Percentiles rank a stretch among this genome's conserved stretches.
These are phyloP conservation scores for Venturia asperata DNA, from an alignment of 2,329 filamentous ascomycete species.

Conservation along the genomic window DNA sequence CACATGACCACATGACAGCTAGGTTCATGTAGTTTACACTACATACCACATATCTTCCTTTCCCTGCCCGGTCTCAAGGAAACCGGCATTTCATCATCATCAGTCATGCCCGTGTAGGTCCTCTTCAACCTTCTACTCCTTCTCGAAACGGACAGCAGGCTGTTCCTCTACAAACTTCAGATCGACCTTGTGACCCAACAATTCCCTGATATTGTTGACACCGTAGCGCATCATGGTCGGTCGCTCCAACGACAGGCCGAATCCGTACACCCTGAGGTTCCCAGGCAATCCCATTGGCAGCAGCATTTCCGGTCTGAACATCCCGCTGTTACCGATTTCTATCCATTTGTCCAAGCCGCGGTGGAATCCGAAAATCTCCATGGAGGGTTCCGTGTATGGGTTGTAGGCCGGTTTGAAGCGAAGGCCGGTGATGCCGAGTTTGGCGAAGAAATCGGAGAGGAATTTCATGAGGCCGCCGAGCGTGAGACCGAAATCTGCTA, in stretches of 20 bases:
- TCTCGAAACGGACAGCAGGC: slow-evolving; percentile 82
- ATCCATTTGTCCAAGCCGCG: slow-evolving; percentile 82
- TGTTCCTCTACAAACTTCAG: slow-evolving; percentile 87
- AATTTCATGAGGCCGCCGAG: slow-evolving; percentile 89
- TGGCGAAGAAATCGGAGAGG: slow-evolving; percentile 91
- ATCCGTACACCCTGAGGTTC: slow-evolving; percentile 89
- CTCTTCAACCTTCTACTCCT: slow-evolving; percentile 48
- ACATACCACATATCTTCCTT: not conserved
- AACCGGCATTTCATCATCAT: not conserved
- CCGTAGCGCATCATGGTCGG: slow-evolving; percentile 95
- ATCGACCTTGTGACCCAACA: slow-evolving; percentile 93
- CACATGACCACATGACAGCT: not conserved
- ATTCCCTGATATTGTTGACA: slow-evolving; percentile 70
- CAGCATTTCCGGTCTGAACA: slow-evolving; percentile 98
- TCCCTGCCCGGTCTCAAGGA: not conserved
- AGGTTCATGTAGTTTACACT: not conserved
- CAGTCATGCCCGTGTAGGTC: not conserved
- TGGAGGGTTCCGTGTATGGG: slow-evolving; percentile 88
- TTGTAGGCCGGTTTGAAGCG: slow-evolving; percentile 98
- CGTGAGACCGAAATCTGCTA: slow-evolving; percentile 90
- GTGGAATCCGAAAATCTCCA: slow-evolving; percentile 98
- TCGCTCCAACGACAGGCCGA: slow-evolving; percentile 82
- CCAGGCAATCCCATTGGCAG: slow-evolving; percentile 89
- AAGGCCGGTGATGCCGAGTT: slow-evolving; percentile 83
- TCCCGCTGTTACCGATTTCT: slow-evolving; percentile 95